Base-by-base conservation (phyloP, 495 filamentous ascomycete species). In the Cercophora samala region DNA sequence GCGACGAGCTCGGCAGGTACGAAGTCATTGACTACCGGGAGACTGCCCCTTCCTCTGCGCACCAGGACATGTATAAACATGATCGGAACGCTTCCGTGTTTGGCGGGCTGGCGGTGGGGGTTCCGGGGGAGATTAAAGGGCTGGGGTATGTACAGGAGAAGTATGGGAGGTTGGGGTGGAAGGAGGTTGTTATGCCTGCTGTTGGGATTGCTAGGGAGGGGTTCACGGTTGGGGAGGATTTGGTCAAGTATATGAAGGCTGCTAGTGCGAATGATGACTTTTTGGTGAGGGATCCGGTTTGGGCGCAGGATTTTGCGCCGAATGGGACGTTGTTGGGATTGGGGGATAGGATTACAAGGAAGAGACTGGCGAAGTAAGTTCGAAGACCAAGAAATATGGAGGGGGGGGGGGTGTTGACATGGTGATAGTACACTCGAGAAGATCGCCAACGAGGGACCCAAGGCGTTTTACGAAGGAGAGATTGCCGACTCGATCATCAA, bases 271-370 rank as follows among this genome's bases (percentile, higher is more conserved):
- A 69, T 0, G 71, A 74, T 46, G 81, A 91, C 64, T 96, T 96
- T 68, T 76, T 97, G 0, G 80, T 85, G 0, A 80, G 88, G 0
- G 85, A 96, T 65, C 90, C 91, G 0, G 83, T 84, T 0, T 97
- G 91, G 89, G 91, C 93, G 4, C 72, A 90, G 22, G 93, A 97
- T 68, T 97, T 97, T 75, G 93, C 93, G 17, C 93, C 93, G 0
- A 88, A 93, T 63, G 83, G 53, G 6, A 56, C 8, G 37, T 46
- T 46, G 2, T 71, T 96, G 0, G 81, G 82, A 13, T 73, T 93
- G 9, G 90, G 89, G 13, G 92, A 96, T 51, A 89, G 76, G 0
- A 90, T 97, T 62, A 93, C 91, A 0, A 81, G 93, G 25, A 88
- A 86, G 69, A 84, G 93, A 22, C 93, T 90, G 74, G 93, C 91